Evolutionary conservation across 2,329 filamentous ascomycete species (phyloP), one percentile per base, ranked within the genome.

Genomic region (Pochonia chlamydosporia): DNA sequence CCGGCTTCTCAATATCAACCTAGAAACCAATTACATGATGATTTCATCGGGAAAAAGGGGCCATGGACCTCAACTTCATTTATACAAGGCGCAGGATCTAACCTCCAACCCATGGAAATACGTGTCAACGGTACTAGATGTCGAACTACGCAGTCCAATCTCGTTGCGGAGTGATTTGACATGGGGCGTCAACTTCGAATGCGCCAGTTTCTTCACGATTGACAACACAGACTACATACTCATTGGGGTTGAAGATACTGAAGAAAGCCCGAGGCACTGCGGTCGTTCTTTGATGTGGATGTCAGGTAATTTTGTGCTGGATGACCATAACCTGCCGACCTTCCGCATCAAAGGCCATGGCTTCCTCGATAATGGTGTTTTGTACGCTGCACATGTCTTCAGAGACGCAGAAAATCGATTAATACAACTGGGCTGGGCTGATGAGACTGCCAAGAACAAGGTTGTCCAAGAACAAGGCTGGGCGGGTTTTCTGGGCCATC

Each of bases 21-120:
- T 43, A 10, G 43, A 49, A 9, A 55, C 55, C 20, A 57, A 71
- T 4, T 72, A 68, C 51, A 71, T 69, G 16, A 63, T 74, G 41
- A 61, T 75, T 24, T 70, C 71, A 4, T 57, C 54, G 13, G 55
- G 56, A 11, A 49, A 57, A 43, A 54, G 55, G 16, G 45, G 42
- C 20, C 49, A 16, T 14, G 55, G 54, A 2, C 55, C 57, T 16
- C 52, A 56, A 31, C 37, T 53, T 2, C 55, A 54, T 37, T 36
- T 59, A 18, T 59, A 58, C 52, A 46, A 44, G 33, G 52, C 54
- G 7, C 21, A 52, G 13, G 44, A 54, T 42, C 43, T 59, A 26
- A 7, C 11, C 14, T 5, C 10, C 10, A 36, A 45, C 21, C 40
- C 53, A 24, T 58, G 57, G 57, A 21, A 49, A 28, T 54, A 54